Evolutionary conservation across 2,329 filamentous ascomycete species (phyloP).

Genomic region (Trichoderma sp.): DNA sequence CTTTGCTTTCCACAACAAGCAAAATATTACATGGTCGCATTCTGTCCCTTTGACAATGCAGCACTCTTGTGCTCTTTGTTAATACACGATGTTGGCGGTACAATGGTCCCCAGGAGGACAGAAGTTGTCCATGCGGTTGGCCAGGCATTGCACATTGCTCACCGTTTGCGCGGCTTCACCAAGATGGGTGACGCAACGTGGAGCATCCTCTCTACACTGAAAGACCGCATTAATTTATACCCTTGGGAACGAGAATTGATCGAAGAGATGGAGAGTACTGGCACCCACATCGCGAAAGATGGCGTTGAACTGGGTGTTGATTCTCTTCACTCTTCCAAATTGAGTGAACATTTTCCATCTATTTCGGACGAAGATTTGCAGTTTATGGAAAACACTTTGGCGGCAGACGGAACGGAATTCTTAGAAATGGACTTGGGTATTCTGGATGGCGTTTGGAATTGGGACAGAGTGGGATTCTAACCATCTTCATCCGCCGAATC

Average conservation of each 20-base stretch:
- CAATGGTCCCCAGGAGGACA: neutral
- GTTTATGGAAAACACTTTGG: neutral
- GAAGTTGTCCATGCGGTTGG: constrained; percentile 2
- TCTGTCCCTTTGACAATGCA: constrained; percentile 13
- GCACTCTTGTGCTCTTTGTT: constrained; percentile 3
- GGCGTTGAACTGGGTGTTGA: neutral
- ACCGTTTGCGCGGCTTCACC: neutral
- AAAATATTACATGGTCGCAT: constrained; percentile 10
- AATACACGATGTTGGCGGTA: neutral
- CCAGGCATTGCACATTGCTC: constrained; percentile 3
- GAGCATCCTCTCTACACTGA: neutral
- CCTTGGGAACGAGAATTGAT: neutral
- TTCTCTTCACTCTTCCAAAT: neutral
- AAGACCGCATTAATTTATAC: neutral
- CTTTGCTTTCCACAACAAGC: constrained; percentile 8
- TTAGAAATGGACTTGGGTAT: constrained; percentile 5
- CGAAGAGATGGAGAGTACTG: neutral
- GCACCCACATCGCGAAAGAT: neutral
- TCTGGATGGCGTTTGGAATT: constrained; percentile 7
- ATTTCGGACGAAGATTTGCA: neutral
- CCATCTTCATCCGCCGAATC: neutral
- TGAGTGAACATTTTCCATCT: neutral
- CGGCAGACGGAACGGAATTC: neutral
- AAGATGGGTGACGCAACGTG: constrained; percentile 5
- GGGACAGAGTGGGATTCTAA: constrained; percentile 2